phyloP scores from a whole-genome alignment of 148 eudicot genomes.

The Agrostemma githago region DNA sequence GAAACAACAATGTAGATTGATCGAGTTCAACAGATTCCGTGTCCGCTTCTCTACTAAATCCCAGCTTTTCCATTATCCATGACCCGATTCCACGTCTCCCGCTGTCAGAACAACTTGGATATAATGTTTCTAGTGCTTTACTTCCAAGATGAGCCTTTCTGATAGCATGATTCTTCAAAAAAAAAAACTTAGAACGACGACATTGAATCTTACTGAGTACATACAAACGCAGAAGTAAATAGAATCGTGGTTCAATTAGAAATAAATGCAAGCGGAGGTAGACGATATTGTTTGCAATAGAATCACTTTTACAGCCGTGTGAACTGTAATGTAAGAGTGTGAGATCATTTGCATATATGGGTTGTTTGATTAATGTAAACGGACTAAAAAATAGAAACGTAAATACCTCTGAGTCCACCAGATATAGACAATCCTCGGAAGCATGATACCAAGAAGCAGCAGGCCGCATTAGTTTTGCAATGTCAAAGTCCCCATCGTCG shows the following conservation, averaged over 20 bases:
- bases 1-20: constrained; percentile 54
- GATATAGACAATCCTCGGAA: constrained; percentile 65
- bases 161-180: constrained; percentile 85
- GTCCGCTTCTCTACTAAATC: constrained; percentile 32
- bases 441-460: constrained; percentile 78
- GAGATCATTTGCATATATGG: no score
- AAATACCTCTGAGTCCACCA: constrained; percentile 87
- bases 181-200: background rate
- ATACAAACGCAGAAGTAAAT: no score
- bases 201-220: no score
- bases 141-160: constrained; percentile 84
- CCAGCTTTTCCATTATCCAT: constrained; percentile 58
- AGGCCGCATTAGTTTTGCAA: constrained; percentile 71
- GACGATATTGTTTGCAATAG: no score
- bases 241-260: no score
- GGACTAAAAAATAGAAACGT: no score
- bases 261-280: no score
- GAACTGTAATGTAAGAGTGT: no score
- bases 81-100: constrained; percentile 47
- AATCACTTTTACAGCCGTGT: no score
- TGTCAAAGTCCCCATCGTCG: constrained; percentile 95
- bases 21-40: constrained; percentile 38
- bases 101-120: constrained; percentile 43
- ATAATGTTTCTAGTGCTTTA: constrained; percentile 69
- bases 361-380: no score